Evolutionary conservation across 2,329 filamentous ascomycete species (phyloP).

Genomic region (Graphiopsis chlorocephala): DNA sequence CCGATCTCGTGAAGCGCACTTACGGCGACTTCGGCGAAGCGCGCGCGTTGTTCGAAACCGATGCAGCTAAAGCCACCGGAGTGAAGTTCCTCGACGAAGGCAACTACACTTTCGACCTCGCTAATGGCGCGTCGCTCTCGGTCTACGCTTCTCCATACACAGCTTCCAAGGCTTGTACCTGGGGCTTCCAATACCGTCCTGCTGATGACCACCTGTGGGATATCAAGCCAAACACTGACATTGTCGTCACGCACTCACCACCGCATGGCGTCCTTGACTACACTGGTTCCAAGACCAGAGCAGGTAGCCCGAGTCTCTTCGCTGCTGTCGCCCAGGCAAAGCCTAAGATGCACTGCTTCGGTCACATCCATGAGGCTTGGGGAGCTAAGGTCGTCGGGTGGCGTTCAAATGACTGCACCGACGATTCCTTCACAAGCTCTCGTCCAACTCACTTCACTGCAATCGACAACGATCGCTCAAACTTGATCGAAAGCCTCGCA

Average conservation of each 20-base stretch:
- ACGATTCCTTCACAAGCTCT: background rate
- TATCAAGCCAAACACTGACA: conserved; percentile 30
- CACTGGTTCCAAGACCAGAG: conserved; percentile 23
- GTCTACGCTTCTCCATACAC: conserved; percentile 55
- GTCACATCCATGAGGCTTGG: conserved; percentile 61
- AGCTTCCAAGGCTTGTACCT: conserved; percentile 51
- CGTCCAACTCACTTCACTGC: conserved; percentile 42
- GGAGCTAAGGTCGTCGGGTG: conserved; percentile 55
- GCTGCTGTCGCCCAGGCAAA: conserved; percentile 43
- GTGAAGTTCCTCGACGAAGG: conserved; percentile 56
- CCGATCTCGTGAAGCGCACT: conserved; percentile 29
- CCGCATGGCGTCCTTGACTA: conserved; percentile 33
- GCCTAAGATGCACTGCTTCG: conserved; percentile 56
- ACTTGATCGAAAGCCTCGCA: conserved; percentile 37
- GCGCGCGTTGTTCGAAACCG: conserved; percentile 25
- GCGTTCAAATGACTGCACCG: conserved; percentile 39
- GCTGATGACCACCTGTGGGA: conserved; percentile 39
- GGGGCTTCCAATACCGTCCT: conserved; percentile 55
- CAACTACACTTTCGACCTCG: conserved; percentile 43
- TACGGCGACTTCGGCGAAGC: conserved; percentile 41
- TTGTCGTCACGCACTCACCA: conserved; percentile 42
- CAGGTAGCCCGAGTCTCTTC: conserved; percentile 48
- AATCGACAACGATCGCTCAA: conserved; percentile 45
- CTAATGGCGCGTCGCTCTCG: conserved; percentile 48
- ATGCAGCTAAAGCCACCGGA: conserved; percentile 40